These are phyloP conservation scores for Penicillium maclennaniae DNA, from an alignment of 495 filamentous ascomycete species.

Conservation along the genomic window DNA sequence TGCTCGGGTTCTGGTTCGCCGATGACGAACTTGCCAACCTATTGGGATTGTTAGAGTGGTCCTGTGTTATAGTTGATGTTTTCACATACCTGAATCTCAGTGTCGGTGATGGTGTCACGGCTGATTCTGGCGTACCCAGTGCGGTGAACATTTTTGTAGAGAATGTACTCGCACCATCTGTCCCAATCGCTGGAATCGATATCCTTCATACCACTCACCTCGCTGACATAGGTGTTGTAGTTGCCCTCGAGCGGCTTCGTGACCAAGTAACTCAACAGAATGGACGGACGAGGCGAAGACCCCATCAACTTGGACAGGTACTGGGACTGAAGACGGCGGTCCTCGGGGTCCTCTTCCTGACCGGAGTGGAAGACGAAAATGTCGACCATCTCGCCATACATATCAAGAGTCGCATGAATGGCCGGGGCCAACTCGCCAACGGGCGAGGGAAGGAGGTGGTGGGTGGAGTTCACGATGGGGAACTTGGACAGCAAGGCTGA, in stretches of 20 bases:
- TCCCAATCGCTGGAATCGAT: slow-evolving; percentile 95
- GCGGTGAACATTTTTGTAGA: slow-evolving; percentile 85
- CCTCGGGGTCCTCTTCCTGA: slow-evolving; percentile 95
- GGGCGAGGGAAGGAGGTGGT: slow-evolving; percentile 89
- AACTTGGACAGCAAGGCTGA: slow-evolving; percentile 91
- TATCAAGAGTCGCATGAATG: slow-evolving; percentile 90
- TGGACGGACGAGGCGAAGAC: slow-evolving; percentile 69
- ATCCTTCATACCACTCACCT: slow-evolving; percentile 86
- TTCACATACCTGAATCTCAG: slow-evolving; percentile 77
- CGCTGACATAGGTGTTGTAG: slow-evolving; percentile 93
- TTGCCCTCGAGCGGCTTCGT: slow-evolving; percentile 88
- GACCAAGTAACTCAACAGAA: slow-evolving; percentile 89
- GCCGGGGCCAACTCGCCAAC: slow-evolving; percentile 94
- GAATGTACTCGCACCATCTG: slow-evolving; percentile 98
- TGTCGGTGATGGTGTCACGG: slow-evolving; percentile 90
- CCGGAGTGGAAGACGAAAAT: slow-evolving; percentile 99
- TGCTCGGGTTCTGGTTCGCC: slow-evolving; percentile 63
- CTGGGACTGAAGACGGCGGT: slow-evolving; percentile 81
- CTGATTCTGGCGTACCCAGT: slow-evolving; percentile 89
- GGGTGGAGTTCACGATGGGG: slow-evolving; percentile 94
- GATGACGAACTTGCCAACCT: slow-evolving; percentile 92
- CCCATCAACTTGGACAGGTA: slow-evolving; percentile 91
- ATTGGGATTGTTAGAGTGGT: slow-evolving; percentile 14
- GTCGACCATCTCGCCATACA: slow-evolving; percentile 86
- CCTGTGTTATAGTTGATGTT: not conserved